Conservation (phyloP, 345 rosid genomes). For the Moricandia moricandioides region DNA sequence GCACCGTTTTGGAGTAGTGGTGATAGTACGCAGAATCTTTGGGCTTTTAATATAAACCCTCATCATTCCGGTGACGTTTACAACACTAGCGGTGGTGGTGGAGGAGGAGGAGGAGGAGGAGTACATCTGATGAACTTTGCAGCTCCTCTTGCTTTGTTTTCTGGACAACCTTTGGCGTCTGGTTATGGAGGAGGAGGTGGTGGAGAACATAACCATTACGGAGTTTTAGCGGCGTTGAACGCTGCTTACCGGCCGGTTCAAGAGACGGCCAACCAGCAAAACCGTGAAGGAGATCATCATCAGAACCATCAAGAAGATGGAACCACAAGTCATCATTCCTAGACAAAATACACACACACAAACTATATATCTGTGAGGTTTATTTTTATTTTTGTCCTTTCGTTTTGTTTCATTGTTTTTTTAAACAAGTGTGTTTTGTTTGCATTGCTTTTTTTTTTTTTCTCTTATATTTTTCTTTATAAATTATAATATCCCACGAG, state of each 20-base stretch:
- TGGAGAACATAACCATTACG: slow-evolving; percentile 52
- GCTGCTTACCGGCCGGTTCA: slow-evolving; percentile 49
- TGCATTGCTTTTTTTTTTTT: slow-evolving; percentile 20
- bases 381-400: slow-evolving; percentile 26
- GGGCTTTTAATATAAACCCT: slow-evolving; percentile 34
- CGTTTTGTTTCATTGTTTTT: slow-evolving; percentile 27
- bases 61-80: slow-evolving; percentile 23
- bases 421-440: slow-evolving; percentile 13
- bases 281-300: slow-evolving; percentile 46
- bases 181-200: slow-evolving; percentile 33
- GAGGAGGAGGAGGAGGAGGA: slow-evolving; percentile 38
- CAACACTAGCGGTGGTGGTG: slow-evolving; percentile 41
- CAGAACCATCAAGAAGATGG: slow-evolving; percentile 40
- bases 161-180: slow-evolving; percentile 53
- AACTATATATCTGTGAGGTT: slow-evolving; percentile 32
- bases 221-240: slow-evolving; percentile 66
- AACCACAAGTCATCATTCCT: slow-evolving; percentile 40
- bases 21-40: slow-evolving; percentile 33
- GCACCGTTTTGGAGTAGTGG: slow-evolving; percentile 66
- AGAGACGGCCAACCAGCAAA: slow-evolving; percentile 41
- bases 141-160: slow-evolving; percentile 61
- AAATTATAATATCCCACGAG: slow-evolving; percentile 4
- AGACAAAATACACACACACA: slow-evolving; percentile 29
- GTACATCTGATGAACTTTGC: slow-evolving; percentile 84
- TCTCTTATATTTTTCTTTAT: slow-evolving; percentile 9